A percentile compares a stretch with the other conserved stretches of the same genome.
phyloP scores from a whole-genome alignment of 495 filamentous ascomycete genomes.

The Tuber calosporum region DNA sequence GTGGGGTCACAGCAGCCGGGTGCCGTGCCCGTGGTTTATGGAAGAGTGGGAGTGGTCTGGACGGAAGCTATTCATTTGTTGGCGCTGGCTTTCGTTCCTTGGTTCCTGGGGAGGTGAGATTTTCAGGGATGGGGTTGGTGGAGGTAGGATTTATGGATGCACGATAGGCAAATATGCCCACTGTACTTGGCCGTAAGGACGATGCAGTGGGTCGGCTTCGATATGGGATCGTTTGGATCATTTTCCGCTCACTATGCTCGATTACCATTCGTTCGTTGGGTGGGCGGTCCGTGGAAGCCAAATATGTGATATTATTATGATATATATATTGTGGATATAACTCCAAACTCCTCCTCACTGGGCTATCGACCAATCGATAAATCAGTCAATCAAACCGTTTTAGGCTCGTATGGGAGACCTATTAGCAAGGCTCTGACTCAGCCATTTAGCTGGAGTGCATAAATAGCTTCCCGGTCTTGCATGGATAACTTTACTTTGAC shows the following conservation, averaged over 20 bases:
- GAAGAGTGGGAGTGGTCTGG: neutral
- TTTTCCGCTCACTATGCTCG: neutral
- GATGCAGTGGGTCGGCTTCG: neutral
- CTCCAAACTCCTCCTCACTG: neutral
- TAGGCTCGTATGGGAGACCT: neutral
- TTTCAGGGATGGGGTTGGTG: conserved; percentile 3
- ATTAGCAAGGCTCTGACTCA: neutral
- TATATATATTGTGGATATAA: neutral
- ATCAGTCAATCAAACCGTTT: neutral
- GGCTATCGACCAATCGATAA: neutral
- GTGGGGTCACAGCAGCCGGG: neutral
- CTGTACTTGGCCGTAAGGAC: neutral
- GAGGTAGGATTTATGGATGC: neutral
- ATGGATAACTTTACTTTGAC: conserved; percentile 1
- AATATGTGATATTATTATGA: neutral
- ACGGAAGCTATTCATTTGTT: neutral
- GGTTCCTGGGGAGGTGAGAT: conserved; percentile 4
- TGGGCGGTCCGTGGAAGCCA: neutral
- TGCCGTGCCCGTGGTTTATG: neutral
- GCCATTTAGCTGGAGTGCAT: conserved; percentile 1
- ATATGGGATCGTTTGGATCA: neutral
- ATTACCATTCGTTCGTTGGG: neutral
- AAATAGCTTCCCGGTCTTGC: neutral
- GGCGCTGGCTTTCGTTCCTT: neutral
- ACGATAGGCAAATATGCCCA: neutral